Base-by-base conservation (phyloP, 1,284 basidiomycete genomes). In the Phellopilus nigrolimitatus region DNA sequence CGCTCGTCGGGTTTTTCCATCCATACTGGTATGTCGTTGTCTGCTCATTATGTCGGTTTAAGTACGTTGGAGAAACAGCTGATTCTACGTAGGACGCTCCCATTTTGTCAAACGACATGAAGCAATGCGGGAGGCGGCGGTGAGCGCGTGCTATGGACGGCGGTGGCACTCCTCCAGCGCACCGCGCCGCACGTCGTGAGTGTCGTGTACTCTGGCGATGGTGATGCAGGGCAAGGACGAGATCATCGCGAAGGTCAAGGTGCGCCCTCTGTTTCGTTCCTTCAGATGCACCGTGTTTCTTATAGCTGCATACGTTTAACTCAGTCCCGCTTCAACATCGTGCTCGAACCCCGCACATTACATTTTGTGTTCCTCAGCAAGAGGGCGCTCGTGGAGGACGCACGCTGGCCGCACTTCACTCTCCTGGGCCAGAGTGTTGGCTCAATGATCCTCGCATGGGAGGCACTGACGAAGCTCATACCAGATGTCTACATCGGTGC, bases 101-200 rank as follows among this genome's bases (percentile, higher is more conserved):
- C 24, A 19, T 27, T 27, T 38, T 22, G 22, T 34, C 17, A 41
- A 13, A 33, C 19, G 13, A 30, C 28, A 15, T 31, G 25, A 15
- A 97, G 94, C 66, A 97, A 99, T 73, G 94, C 95, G 19, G 95
- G 95, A 0, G 95, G 95, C 9, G 97, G 97, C 10, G 97, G 97
- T 0, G 95, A 99, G 68, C 80, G 95, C 1, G 95, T 99, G 0
- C 71, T 99, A 0, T 99, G 94, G 93, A 87, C 91, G 1, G 95
- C 94, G 0, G 79, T 99, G 17, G 75, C 84, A 0, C 77, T 82
- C 57, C 74, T 93, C 27, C 95, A 97, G 62, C 73, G 77, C 10
- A 74, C 75, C n/a, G 77, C 91, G 51, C 78, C 80, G 1, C 71
- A 88, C 49, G 66, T 87, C 7, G 67, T 97, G n/a, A 83, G 76